Evolutionary conservation across 768 basidiomycete genomes (phyloP).

Genomic region (Phlebiopsis flavidoalba): DNA sequence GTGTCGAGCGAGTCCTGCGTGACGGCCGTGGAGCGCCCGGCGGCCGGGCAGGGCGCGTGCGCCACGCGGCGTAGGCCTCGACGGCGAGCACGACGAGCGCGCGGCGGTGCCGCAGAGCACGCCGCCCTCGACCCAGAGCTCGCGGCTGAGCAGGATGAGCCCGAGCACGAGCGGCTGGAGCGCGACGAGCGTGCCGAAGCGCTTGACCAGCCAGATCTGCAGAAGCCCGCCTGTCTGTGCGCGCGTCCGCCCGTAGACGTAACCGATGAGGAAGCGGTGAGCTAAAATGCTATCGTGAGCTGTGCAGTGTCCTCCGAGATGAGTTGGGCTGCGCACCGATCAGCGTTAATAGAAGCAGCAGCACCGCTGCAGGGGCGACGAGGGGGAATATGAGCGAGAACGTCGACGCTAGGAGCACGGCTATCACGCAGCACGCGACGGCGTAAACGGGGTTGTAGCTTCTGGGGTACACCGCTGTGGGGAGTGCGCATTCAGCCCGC

Average conservation of each 20-base stretch:
- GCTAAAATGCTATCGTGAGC: conserved; percentile 33
- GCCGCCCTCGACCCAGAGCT: conserved; percentile 69
- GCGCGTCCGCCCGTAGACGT: conserved; percentile 68
- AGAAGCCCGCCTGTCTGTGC: conserved; percentile 73
- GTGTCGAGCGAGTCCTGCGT: conserved; percentile 53
- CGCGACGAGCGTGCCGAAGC: conserved; percentile 64
- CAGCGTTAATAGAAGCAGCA: conserved; percentile 61
- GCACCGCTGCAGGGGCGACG: conserved; percentile 62
- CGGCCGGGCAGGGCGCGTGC: conserved; percentile 44
- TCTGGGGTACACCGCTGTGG: conserved; percentile 65
- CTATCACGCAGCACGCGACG: conserved; percentile 59
- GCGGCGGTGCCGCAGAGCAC: conserved; percentile 53
- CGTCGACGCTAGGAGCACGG: conserved; percentile 65
- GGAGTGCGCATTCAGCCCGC: background rate
- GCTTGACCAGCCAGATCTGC: conserved; percentile 70
- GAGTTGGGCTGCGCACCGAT: conserved; percentile 43
- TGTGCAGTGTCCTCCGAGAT: background rate
- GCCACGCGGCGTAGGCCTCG: conserved; percentile 51
- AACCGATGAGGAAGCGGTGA: conserved; percentile 75
- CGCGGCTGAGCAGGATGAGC: conserved; percentile 60
- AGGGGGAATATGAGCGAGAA: conserved; percentile 76
- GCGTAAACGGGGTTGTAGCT: conserved; percentile 68
- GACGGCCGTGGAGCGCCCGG: conserved; percentile 46
- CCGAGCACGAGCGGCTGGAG: conserved; percentile 75
- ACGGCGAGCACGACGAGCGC: conserved; percentile 50